Evolutionary conservation across 2,329 filamentous ascomycete genomes (phyloP).

Genomic region (Diaporthe helianthi): DNA sequence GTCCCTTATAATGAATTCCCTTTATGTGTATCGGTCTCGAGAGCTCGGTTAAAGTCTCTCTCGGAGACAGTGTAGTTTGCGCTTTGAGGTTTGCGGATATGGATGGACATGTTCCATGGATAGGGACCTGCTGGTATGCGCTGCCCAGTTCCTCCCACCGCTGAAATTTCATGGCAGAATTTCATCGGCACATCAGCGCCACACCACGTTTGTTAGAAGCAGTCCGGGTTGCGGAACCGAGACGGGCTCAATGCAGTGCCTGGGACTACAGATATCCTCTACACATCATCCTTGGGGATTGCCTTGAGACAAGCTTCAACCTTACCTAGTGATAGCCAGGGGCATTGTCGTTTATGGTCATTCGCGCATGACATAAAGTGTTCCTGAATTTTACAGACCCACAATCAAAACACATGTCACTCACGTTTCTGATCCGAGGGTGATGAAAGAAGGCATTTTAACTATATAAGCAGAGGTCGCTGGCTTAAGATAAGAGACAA

Average conservation of each 20-base stretch:
- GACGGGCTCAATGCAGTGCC: not conserved
- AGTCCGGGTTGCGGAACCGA: not conserved
- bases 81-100: not conserved
- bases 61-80: not conserved
- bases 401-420: not conserved
- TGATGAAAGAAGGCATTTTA: not conserved
- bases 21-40: not conserved
- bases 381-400: not conserved
- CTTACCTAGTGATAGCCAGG: no score
- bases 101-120: conserved; percentile 7
- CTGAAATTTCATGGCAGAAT: not conserved
- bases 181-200: not conserved
- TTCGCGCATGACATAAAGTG: no score
- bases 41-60: not conserved
- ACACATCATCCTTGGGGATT: not conserved
- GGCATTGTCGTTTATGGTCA: no score
- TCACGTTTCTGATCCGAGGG: accelerated
- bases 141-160: not conserved
- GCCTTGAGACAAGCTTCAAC: not conserved
- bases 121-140: not conserved
- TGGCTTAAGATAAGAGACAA: not conserved
- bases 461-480: not conserved
- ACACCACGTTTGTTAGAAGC: not conserved
- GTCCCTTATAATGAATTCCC: not conserved
- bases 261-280: not conserved